Evolutionary conservation across 1,284 basidiomycete genomes (phyloP), one percentile per base, ranked within the genome.

Genomic region (Termitomyces sp.): DNA sequence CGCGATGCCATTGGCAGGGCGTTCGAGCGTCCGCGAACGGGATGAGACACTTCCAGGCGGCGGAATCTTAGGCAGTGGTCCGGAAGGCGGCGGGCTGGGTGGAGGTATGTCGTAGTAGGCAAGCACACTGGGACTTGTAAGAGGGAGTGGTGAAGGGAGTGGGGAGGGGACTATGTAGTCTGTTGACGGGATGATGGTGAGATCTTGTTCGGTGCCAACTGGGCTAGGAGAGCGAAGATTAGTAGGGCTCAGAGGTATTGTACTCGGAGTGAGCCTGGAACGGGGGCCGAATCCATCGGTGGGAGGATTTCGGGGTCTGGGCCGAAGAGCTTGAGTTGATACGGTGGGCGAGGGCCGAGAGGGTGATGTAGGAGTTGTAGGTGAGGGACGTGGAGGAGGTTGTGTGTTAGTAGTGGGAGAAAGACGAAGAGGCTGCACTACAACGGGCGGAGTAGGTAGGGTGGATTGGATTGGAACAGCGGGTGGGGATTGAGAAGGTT

Each of bases 71-170:
- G 79, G 79, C 13, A 81, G 59, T 0, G 79, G 79, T 0, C 71
- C 73, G 21, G 63, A 64, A 0, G 79, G 80, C 0, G 80, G 77
- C 4, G 79, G 79, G 54, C 74, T 80, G 7, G 78, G 78, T 0
- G 78, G 79, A 3, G 78, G 78, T n/a, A 81, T 68, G 55, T 79
- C 77, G 54, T 78, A 78, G 60, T 78, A 75, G 1, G 73, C 72
- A 3, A 78, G 64, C n/a, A 72, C 69, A 52, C 68, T 72, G 4
- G 72, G 71, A 42, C 64, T 64, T 14, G 57, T 55, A 18, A 57
- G 59, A 14, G 57, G 56, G 14, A 56, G 59, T 8, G 57, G 59
- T 8, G 55, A 60, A 19, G 46, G 50, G 13, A 41, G 53, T 10
- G 63, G 66, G 18, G 68, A 69, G 16, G 67, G 66, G 13, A 68